These are phyloP conservation scores for Annona squamosa DNA, from an alignment of 164 flowering plant genomes.

Conservation along the genomic window DNA sequence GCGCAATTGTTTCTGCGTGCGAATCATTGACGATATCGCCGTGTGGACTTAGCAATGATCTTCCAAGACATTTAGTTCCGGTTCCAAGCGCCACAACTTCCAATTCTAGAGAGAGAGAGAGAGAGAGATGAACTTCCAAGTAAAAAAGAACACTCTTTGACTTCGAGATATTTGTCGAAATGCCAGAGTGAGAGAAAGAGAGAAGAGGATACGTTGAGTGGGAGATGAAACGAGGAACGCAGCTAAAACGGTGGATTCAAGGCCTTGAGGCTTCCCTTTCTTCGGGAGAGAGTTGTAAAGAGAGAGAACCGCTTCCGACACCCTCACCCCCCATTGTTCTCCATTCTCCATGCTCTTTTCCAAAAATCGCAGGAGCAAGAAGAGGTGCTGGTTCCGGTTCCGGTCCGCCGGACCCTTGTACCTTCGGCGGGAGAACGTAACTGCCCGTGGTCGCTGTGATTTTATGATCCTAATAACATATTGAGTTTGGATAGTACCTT, in stretches of 20 bases:
- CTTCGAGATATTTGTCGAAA: too few species aligned
- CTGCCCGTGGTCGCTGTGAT: too few species aligned
- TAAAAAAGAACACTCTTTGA: too few species aligned
- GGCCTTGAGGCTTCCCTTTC: slow-evolving; percentile 97
- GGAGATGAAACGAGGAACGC: slow-evolving; percentile 89
- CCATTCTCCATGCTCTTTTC: background rate
- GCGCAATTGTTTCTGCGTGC: slow-evolving; percentile 82
- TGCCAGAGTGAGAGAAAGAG: background rate
- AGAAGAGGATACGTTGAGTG: slow-evolving; percentile 11
- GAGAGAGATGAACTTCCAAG: background rate
- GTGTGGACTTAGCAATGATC: slow-evolving; percentile 44
- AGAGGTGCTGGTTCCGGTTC: background rate
- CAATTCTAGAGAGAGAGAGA: slow-evolving; percentile 34
- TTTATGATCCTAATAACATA: too few species aligned
- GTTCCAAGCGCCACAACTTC: slow-evolving; percentile 85
- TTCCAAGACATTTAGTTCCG: slow-evolving; percentile 85
- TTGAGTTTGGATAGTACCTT: too few species aligned
- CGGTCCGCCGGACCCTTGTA: too few species aligned
- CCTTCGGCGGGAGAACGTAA: too few species aligned
- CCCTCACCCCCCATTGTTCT: slow-evolving; percentile 53
- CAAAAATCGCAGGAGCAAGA: background rate
- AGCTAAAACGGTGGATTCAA: slow-evolving; percentile 80
- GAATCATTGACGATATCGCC: slow-evolving; percentile 93
- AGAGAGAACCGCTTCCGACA: slow-evolving; percentile 47
- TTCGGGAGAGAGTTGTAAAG: slow-evolving; percentile 68